Evolutionary conservation across 2,329 filamentous ascomycete species (phyloP), one percentile per base, ranked within the genome.

Genomic region (Trichoderma pleuroti): DNA sequence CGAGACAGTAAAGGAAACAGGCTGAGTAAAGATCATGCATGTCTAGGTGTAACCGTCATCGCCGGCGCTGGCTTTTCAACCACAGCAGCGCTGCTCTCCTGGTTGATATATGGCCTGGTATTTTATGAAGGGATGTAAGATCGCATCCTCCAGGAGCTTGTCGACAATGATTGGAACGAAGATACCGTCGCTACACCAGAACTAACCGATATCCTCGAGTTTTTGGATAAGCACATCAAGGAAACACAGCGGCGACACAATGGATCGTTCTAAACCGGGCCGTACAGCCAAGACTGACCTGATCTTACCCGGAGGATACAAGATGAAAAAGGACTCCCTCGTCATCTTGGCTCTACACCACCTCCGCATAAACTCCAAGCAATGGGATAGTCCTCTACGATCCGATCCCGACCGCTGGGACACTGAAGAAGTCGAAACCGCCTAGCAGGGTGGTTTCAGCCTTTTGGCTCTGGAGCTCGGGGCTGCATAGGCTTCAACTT

Each of bases 401-500:
- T 90, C 90, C 74, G 82, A 90, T 73, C 86, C 88, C 0, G 87
- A 90, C 72, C 80, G 88, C 4, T 90, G 88, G 88, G 68, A 70
- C 6, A 83, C 84, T 0, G 84, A 86, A 0, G 78, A 81, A 14
- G 86, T 87, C 70, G 87, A 86, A 83, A 82, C 73, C 76, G 83
- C 2, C 85, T 84, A 61, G 82, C 83, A 28, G 83, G 82, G 1
- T 80, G 84, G 0, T 91, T 90, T 74, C 80, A 86, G 5, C 89
- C 89, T 0, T 91, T 91, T 72, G 88, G 85, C 0, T 80, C 83
- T 0, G 89, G 89, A 0, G 84, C 82, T 0, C 81, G 89, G 1
- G 84, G 84, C 79, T 91, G 89, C 72, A 87, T 91, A 68, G 88
- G 88, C 0, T 90, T 89, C 82, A 90, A 89, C 78, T 88, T 90